Conservation (phyloP, 257 asterid species). For the Linaria vulgaris region DNA sequence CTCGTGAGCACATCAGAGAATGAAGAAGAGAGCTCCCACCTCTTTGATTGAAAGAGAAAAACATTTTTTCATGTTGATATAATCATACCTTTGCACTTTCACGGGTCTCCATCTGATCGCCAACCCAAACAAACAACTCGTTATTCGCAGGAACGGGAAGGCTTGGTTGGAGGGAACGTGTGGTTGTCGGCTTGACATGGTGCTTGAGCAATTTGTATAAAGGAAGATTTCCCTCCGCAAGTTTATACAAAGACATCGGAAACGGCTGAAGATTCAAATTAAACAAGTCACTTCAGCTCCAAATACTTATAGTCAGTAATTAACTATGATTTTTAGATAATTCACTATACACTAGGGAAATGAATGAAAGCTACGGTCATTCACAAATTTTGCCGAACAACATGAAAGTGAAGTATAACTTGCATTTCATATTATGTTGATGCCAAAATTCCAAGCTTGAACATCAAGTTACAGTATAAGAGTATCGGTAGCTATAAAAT, state of each 20-base stretch:
- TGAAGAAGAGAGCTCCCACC: slow-evolving; percentile 4
- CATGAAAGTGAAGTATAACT: too few relatives aligned
- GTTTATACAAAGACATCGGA: slow-evolving; percentile 60
- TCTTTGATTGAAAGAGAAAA: slow-evolving; percentile 8
- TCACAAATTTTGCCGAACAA: not conserved
- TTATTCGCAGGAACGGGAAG: slow-evolving; percentile 79
- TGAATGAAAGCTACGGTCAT: too few relatives aligned
- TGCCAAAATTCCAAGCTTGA: not conserved
- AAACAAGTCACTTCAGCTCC: slow-evolving; percentile 22
- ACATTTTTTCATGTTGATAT: slow-evolving; percentile 16
- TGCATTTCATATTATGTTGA: too few relatives aligned
- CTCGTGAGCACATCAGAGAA: slow-evolving; percentile 9
- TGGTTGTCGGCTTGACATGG: slow-evolving; percentile 32
- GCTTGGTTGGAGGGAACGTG: slow-evolving; percentile 36
- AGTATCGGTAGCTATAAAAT: not conserved
- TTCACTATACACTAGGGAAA: too few relatives aligned
- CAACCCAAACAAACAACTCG: slow-evolving; percentile 92
- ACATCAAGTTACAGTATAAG: not conserved
- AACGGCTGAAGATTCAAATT: slow-evolving; percentile 56
- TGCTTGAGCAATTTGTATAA: slow-evolving; percentile 74
- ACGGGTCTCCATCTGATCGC: slow-evolving; percentile 82
- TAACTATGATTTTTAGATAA: slow-evolving; percentile 8
- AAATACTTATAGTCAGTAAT: slow-evolving; percentile 16
- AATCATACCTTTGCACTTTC: slow-evolving; percentile 75
- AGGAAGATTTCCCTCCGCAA: slow-evolving; percentile 84